These are phyloP conservation scores for Exobasidium cylindrosporum DNA, from an alignment of 1,284 basidiomycete species.

Conservation along the genomic window DNA sequence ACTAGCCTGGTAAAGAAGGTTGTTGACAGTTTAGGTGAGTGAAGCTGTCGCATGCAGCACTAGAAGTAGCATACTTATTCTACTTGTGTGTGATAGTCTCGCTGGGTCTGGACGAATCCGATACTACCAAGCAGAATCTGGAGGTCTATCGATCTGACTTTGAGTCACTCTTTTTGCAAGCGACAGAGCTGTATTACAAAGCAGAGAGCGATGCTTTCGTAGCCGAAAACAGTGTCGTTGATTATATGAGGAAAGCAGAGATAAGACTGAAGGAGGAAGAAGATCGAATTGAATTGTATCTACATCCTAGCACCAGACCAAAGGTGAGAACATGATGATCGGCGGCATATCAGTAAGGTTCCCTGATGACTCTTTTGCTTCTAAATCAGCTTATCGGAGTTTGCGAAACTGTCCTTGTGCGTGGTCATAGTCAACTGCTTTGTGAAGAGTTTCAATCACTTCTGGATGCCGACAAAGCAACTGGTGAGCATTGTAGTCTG, in stretches of 20 bases:
- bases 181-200: slow-evolving; percentile 87
- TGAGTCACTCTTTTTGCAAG: slow-evolving; percentile 80
- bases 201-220: slow-evolving; percentile 87
- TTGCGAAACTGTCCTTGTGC: slow-evolving; percentile 89
- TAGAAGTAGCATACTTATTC: background rate
- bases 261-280: slow-evolving; percentile 89
- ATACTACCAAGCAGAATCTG: slow-evolving; percentile 85
- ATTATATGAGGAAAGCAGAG: slow-evolving; percentile 96
- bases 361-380: background rate
- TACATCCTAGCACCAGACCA: slow-evolving; percentile 64
- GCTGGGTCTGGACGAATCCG: slow-evolving; percentile 84
- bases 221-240: slow-evolving; percentile 82
- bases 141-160: slow-evolving; percentile 93
- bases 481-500: no score
- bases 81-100: no score
- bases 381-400: slow-evolving; percentile 68
- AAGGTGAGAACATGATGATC: slow-evolving; percentile 17
- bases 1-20: slow-evolving; percentile 91
- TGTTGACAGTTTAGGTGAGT: slow-evolving; percentile 64
- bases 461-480: slow-evolving; percentile 87
- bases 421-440: slow-evolving; percentile 80
- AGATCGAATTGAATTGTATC: slow-evolving; percentile 88
- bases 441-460: slow-evolving; percentile 92
- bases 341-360: background rate
- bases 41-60: no score